These are phyloP conservation scores for Elongisporangium prolatum DNA, from an alignment of 352 stramenopile genomes.

Conservation along the genomic window DNA sequence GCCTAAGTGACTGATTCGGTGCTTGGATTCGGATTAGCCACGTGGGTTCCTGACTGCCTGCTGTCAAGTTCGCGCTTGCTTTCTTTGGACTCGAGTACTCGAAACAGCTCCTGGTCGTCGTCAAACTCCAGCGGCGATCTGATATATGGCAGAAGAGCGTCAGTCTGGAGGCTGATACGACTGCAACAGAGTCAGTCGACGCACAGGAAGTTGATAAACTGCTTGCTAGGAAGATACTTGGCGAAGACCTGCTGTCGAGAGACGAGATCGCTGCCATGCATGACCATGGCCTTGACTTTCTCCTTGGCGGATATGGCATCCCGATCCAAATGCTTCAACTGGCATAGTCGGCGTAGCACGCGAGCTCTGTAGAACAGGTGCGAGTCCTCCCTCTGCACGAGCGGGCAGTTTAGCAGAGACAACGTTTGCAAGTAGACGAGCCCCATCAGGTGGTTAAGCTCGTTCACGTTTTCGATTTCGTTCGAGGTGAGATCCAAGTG, in stretches of 20 bases:
- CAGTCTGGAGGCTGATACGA: neutral
- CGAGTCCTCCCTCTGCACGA: conserved; percentile 29
- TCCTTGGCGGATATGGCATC: conserved; percentile 57
- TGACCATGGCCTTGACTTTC: conserved; percentile 69
- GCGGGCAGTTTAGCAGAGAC: conserved; percentile 34
- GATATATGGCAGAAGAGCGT: neutral
- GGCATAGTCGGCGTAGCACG: conserved; percentile 51
- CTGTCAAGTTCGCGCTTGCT: neutral
- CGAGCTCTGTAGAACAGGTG: conserved; percentile 52
- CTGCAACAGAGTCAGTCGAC: conserved; percentile 3
- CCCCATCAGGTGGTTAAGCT: conserved; percentile 47
- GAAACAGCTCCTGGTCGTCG: conserved; percentile 27
- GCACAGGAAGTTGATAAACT: conserved; percentile 72
- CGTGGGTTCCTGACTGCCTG: neutral
- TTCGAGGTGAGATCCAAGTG: conserved; percentile 52
- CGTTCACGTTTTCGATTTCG: conserved; percentile 42
- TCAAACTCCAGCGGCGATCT: conserved; percentile 56
- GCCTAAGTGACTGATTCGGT: neutral
- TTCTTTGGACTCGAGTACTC: neutral
- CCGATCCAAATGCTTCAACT: conserved; percentile 48
- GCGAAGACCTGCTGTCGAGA: conserved; percentile 52
- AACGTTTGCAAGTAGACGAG: conserved; percentile 42
- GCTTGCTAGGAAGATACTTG: conserved; percentile 38
- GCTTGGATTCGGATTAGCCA: neutral
- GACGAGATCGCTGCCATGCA: conserved; percentile 65